Conservation (phyloP, 2,329 filamentous ascomycete species). For the Stachybotrys elegans region DNA sequence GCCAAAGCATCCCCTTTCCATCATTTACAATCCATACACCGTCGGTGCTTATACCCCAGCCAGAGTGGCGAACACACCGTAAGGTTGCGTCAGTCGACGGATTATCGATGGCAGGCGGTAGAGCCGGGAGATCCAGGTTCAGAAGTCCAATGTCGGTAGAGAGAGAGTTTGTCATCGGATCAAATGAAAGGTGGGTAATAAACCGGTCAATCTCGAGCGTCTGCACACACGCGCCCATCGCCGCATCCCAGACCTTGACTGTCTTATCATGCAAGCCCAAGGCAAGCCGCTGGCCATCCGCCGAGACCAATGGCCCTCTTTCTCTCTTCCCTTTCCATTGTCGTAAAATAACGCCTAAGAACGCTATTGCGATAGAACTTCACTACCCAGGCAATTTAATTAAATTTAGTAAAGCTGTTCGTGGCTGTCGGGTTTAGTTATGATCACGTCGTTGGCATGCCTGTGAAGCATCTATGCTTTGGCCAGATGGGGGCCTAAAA, state of each 20-base stretch:
- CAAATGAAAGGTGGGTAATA: background rate
- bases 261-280: slow-evolving; percentile 4
- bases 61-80: background rate
- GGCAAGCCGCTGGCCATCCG: slow-evolving; percentile 1
- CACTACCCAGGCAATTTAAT: no score
- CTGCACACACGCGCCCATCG: slow-evolving; percentile 1
- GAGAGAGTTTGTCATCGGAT: background rate
- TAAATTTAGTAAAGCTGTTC: no score
- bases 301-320: no score
- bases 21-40: slow-evolving; percentile 4
- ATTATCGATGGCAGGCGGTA: background rate
- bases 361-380: no score
- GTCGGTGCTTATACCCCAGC: slow-evolving; percentile 1
- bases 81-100: background rate
- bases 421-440: no score
- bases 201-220: background rate
- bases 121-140: slow-evolving; percentile 1
- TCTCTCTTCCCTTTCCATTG: no score
- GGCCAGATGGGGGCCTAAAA: no score
- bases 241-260: slow-evolving; percentile 8
- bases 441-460: no score
- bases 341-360: no score
- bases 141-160: slow-evolving; percentile 1
- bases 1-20: slow-evolving; percentile 5
- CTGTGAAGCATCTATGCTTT: no score